phyloP scores from a whole-genome alignment of 805 yeast species.

The Sugiyamaella marilandica region DNA sequence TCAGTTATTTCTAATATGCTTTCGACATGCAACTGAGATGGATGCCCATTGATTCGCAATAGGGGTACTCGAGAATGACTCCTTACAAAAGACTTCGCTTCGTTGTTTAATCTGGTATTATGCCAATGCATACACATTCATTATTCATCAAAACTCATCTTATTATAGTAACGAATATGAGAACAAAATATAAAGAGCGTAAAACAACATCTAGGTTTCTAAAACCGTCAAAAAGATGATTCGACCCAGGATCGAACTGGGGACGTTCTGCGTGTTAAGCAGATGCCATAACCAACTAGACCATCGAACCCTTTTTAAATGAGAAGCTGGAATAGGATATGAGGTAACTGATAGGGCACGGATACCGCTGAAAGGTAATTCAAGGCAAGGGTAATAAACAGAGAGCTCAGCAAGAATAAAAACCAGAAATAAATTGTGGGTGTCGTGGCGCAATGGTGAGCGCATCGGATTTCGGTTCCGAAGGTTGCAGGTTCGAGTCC shows the following conservation, averaged over 20 bases:
- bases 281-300: constrained; percentile 99
- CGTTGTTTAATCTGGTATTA: no score
- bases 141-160: no score
- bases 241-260: constrained; percentile 99
- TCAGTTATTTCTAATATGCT: constrained; percentile 92
- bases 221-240: constrained; percentile 44
- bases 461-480: constrained; percentile 33
- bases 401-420: no score
- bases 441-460: constrained; percentile 33
- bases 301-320: constrained; percentile 70
- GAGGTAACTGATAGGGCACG: no score
- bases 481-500: constrained; percentile 35
- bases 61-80: background rate
- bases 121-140: no score
- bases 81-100: background rate
- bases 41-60: background rate
- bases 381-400: no score
- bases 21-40: constrained; percentile 51
- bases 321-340: background rate
- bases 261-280: constrained; percentile 99
- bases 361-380: no score
- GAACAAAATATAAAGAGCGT: no score
- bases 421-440: constrained; percentile 6
- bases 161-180: no score
- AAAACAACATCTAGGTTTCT: no score